A percentile compares a stretch with the other conserved stretches of the same genome.
These are phyloP conservation scores for Cyanidioschyzon merolae DNA, from an alignment of 23 red algal species.

Conservation along the genomic window DNA sequence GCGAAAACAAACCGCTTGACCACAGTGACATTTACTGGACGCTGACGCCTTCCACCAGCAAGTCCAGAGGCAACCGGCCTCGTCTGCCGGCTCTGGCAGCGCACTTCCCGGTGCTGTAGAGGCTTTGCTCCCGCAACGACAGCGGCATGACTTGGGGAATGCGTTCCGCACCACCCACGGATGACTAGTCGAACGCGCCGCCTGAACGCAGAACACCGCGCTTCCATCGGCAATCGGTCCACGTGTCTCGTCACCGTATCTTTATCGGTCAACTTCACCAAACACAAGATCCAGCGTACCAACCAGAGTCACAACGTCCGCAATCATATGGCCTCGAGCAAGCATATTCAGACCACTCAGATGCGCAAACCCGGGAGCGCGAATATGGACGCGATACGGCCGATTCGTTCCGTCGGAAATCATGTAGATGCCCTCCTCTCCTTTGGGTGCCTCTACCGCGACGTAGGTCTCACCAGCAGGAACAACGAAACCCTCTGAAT, in stretches of 20 bases:
- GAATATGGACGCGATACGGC: conserved; percentile 87
- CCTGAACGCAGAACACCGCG: too few species aligned
- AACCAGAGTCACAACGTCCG: conserved; percentile 91
- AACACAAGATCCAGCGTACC: conserved; percentile 97
- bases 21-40: too few species aligned
- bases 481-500: conserved; percentile 85
- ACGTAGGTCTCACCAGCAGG: conserved; percentile 88
- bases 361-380: conserved; percentile 95
- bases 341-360: conserved; percentile 82
- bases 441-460: conserved; percentile 97
- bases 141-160: too few species aligned
- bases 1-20: too few species aligned
- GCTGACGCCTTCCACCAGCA: too few species aligned
- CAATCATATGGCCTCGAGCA: conserved; percentile 94
- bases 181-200: too few species aligned
- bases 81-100: too few species aligned
- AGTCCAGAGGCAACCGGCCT: too few species aligned
- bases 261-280: conserved; percentile 45
- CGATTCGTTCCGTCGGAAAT: conserved; percentile 94
- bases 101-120: too few species aligned
- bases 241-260: not conserved
- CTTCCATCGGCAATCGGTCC: not conserved
- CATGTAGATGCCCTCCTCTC: conserved; percentile 85
- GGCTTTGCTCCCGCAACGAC: too few species aligned
- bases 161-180: too few species aligned